Evolutionary conservation across 2,329 filamentous ascomycete species (phyloP), one percentile per base, ranked within the genome.

Genomic region (Aurifilum marmelostoma): DNA sequence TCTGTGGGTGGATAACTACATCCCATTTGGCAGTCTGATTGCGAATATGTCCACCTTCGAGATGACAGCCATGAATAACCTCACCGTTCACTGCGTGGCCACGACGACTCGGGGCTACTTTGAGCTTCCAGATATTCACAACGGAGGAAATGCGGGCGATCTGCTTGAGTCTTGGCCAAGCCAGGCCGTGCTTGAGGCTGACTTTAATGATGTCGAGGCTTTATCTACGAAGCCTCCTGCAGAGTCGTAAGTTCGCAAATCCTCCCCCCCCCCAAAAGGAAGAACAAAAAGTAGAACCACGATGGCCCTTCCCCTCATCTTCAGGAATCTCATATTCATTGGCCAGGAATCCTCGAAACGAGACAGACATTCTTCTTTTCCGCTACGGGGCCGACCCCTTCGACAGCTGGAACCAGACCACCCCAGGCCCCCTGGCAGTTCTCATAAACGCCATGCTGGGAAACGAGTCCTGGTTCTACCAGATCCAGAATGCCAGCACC

Each of bases 391-490:
- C 65, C n/a, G 65, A 66, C 21, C 65, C 65, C 8, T 61, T 60
- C 27, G 41, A 66, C 29, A 61, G 21, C 21, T 66, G 56, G 43
- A 61, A 50, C 21, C 29, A 66, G 27, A 66, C 56, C 27, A 66
- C 65, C 2, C 65, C 65, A 3, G 65, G 65, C 3, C 65, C 65
- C 12, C 43, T 66, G 21, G n/a, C 65, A 12, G 56, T 66, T 6
- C 65, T 66, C 9, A 52, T 66, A 18, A 66, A 66, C 32, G 65
- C 65, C 29, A 66, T 66, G 65, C 41, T 66, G 5, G 65, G 65
- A 27, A 61, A 66, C 18, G 65, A 66, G 37, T 66, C 65, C 41
- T 66, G 65, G 65, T 66, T 66, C 27, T 66, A 60, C 41, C 65
- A 41, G 27, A 21, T 66, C 2, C 41, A 61, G 24, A 66, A 66